Conservation (phyloP, 495 filamentous ascomycete species). For the Penicillium longicatenatum region DNA sequence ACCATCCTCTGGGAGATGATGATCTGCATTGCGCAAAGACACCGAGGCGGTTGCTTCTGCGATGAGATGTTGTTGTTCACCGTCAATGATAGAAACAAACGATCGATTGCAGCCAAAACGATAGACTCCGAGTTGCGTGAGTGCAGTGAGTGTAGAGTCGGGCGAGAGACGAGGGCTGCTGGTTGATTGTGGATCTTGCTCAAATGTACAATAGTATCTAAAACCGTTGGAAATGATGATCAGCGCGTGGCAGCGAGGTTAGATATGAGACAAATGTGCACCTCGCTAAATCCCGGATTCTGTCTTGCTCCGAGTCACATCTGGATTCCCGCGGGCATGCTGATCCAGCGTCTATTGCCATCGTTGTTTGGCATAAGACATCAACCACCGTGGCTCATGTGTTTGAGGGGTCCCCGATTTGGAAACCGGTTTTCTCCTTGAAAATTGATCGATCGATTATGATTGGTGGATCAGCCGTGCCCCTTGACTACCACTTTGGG, state of each 20-base stretch:
- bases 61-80: slow-evolving; percentile 58
- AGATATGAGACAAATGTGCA: slow-evolving; percentile 1
- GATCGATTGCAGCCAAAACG: slow-evolving; percentile 54
- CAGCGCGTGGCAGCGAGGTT: background rate
- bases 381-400: background rate
- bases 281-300: slow-evolving; percentile 17
- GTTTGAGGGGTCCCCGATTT: background rate
- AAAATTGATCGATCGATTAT: background rate
- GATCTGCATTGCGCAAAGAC: slow-evolving; percentile 42
- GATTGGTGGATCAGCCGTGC: background rate
- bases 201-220: slow-evolving; percentile 19
- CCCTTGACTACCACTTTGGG: no score
- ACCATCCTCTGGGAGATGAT: slow-evolving; percentile 36
- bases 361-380: background rate
- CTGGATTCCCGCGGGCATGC: background rate
- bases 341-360: background rate
- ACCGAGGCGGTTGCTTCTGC: slow-evolving; percentile 63
- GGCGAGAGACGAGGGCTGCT: slow-evolving; percentile 29
- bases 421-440: background rate
- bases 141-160: slow-evolving; percentile 62
- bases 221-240: background rate
- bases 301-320: slow-evolving; percentile 9
- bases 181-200: slow-evolving; percentile 5
- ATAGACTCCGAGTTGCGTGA: slow-evolving; percentile 63
- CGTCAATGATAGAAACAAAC: slow-evolving; percentile 63